A percentile compares a stretch with the other conserved stretches of the same genome.
These are phyloP conservation scores for Sarcodon sp. DNA, from an alignment of 768 basidiomycete genomes.

Conservation along the genomic window DNA sequence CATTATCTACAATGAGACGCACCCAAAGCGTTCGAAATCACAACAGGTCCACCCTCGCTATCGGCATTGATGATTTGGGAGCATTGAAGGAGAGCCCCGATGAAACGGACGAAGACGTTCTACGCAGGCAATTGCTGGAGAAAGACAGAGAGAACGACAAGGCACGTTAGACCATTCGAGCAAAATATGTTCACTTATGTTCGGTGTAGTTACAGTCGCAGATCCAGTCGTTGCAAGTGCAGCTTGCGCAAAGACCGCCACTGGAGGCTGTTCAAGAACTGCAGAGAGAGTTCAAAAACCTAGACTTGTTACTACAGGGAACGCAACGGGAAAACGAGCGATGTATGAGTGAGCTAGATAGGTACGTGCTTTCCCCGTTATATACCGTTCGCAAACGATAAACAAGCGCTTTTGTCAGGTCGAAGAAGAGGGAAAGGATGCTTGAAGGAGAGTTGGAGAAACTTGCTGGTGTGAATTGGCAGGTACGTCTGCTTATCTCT, in stretches of 20 bases:
- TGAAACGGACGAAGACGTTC: constrained; percentile 45
- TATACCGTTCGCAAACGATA: background rate
- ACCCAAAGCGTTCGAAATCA: constrained; percentile 52
- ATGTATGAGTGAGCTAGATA: constrained; percentile 71
- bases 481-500: constrained; percentile 28
- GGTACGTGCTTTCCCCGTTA: constrained; percentile 25
- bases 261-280: constrained; percentile 51
- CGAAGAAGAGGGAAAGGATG: constrained; percentile 59
- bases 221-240: constrained; percentile 48
- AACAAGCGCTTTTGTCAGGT: constrained; percentile 19
- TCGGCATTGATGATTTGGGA: constrained; percentile 45
- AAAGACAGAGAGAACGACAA: constrained; percentile 63
- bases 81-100: constrained; percentile 39
- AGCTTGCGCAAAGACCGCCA: constrained; percentile 56
- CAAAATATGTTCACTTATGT: background rate
- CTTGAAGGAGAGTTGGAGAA: constrained; percentile 62
- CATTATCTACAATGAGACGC: constrained; percentile 32
- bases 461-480: constrained; percentile 74
- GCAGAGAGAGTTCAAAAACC: constrained; percentile 60
- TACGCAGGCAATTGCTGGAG: constrained; percentile 52
- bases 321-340: constrained; percentile 81
- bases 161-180: constrained; percentile 20
- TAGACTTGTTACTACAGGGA: constrained; percentile 65
- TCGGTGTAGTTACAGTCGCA: constrained; percentile 44
- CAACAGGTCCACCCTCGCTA: constrained; percentile 32